Evolutionary conservation across 306 rosid genomes (phyloP), one percentile per base, ranked within the genome.

Genomic region (Casuarina cunninghamiana): DNA sequence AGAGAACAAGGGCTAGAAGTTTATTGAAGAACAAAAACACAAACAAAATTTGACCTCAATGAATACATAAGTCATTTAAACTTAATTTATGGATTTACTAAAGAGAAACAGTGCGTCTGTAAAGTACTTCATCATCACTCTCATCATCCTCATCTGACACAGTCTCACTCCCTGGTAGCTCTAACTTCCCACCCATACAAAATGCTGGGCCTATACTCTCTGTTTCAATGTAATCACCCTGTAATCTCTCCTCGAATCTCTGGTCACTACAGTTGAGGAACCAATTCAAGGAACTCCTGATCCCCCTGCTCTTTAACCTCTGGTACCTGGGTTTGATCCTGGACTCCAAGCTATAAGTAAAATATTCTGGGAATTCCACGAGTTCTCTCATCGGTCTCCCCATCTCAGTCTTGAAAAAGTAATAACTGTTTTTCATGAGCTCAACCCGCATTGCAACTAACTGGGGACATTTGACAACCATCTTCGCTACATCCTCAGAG

Each of bases 221-320:
- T 65, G 93, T 81, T 77, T 93, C 99, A 73, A 95, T 88, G 79
- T 88, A 93, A 70, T 87, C 79, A 67, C 97, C 96, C 84, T 85
- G 91, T 89, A 93, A 85, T 78, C 99, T 91, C 82, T 95, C 99
- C 74, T 95, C 97, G 79, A 95, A 93, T 84, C 97, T 92, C 83
- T 80, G 93, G 76, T 95, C 97, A 82, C 99, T 93, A 53, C 96
- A 93, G 80, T 93, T 93, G 74, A 90, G 88, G 86, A 91, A 87
- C 99, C 99, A 92, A 80, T 91, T 90, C 79, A 95, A 79, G 0
- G 97, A 93, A 79, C 85, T 86, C 61, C 90, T 78, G 79, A 95
- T 86, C 70, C 96, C 97, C 80, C 89, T 91, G 86, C 87, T 87
- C 82, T 87, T 87, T 61, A 95, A 75, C 86, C 86, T 80, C 80